phyloP scores from a whole-genome alignment of 1,284 basidiomycete genomes.

The Erythrobasidium hasegawianum region DNA sequence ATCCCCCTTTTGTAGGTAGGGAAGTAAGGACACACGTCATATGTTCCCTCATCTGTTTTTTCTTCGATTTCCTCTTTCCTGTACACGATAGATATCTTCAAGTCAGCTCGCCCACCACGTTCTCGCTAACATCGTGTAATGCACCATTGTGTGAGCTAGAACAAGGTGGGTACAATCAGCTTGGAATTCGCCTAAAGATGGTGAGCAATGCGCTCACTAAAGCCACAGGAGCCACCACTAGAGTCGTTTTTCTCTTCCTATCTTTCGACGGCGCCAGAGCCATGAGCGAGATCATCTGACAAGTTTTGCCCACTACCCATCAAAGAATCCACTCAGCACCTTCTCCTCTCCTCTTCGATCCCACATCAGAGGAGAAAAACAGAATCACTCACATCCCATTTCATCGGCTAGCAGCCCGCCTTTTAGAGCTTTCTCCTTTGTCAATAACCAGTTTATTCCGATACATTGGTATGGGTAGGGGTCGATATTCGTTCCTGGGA shows the following conservation, averaged over 20 bases:
- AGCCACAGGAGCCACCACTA: neutral
- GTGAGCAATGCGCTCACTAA: neutral
- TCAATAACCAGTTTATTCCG: neutral
- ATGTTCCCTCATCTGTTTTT: neutral
- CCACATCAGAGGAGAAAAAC: too few relatives aligned
- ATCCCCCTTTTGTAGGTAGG: too few relatives aligned
- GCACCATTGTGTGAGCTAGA: neutral
- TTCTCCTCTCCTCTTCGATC: too few relatives aligned
- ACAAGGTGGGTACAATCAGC: neutral
- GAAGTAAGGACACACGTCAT: neutral
- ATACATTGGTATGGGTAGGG: neutral
- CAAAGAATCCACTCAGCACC: too few relatives aligned
- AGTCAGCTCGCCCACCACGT: too few relatives aligned
- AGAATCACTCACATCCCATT: neutral
- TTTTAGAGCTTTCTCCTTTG: neutral
- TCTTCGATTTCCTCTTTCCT: conserved; percentile 1
- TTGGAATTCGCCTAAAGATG: neutral
- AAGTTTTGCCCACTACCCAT: neutral
- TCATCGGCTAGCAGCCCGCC: neutral
- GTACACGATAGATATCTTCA: too few relatives aligned
- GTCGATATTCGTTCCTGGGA: neutral
- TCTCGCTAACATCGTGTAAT: too few relatives aligned
- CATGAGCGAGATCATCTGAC: neutral
- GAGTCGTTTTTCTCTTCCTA: neutral
- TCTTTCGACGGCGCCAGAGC: neutral